Evolutionary conservation across 768 basidiomycete species (phyloP), one percentile per base, ranked within the genome.

Genomic region (Russula sp.): DNA sequence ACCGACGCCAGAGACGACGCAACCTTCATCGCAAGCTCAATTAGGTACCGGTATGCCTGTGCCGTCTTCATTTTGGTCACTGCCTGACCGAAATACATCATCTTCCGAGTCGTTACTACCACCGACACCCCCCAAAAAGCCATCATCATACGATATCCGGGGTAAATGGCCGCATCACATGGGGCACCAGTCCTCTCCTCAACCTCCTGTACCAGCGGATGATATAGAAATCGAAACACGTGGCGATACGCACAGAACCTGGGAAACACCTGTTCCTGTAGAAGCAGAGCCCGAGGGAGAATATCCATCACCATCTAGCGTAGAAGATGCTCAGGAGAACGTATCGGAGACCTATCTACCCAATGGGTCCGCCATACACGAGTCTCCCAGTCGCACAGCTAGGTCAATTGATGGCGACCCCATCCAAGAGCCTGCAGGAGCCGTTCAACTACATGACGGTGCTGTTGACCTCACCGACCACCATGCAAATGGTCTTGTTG

Each of bases 151-250:
- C 22, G 34, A 51, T 37, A 18, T 35, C 4, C 42, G 40, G 32
- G 49, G 18, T 60, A 34, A 55, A n/a, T 55, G 53, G 53, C 39
- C 13, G 14, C 47, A 47, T 31, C 42, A 32, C 53, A 56, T 40
- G n/a, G 45, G 55, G 22, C 48, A 20, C 48, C 54, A 22, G 34
- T 55, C 22, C 31, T 53, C 59, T 35, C 20, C 57, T 16, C 40
- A 32, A 8, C 53, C 48, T 44, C 47, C 44, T 42, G 20, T 47
- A 39, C 20, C 47, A 6, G 14, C 40, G 14, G 35, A 60, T 32
- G 63, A 64, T 16, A 22, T 60, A 32, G 63, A 64, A 55, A 32
- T 39, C n/a, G 58, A 51, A 50, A 45, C 48, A 39, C 63, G 54
- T 37, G 22, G 39, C n/a, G 63, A 64, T 13, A 4, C 56, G 32